Evolutionary conservation across 495 filamentous ascomycete genomes (phyloP).

Genomic region (Parachaetomium inaequale): DNA sequence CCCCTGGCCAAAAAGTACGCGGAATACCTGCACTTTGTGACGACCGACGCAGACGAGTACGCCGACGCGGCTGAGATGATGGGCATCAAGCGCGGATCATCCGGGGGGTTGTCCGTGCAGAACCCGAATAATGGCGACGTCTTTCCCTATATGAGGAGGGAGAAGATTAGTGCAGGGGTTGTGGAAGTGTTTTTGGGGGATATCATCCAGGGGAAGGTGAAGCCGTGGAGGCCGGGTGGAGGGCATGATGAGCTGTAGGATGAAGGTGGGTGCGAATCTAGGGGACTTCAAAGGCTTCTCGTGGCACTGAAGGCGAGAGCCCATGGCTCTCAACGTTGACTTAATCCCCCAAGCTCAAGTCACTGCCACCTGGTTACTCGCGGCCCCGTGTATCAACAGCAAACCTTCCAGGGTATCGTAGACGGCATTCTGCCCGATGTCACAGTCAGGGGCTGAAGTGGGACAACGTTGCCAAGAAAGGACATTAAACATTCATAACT

Average conservation of each 20-base stretch:
- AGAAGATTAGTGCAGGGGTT: constrained; percentile 30
- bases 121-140: constrained; percentile 43
- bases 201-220: constrained; percentile 41
- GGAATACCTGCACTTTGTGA: constrained; percentile 47
- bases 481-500: not conserved
- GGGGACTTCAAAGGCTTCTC: no score
- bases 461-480: no score
- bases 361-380: no score
- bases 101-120: constrained; percentile 38
- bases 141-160: constrained; percentile 35
- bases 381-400: no score
- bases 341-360: no score
- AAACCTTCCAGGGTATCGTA: no score
- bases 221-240: constrained; percentile 31
- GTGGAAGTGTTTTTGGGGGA: constrained; percentile 45
- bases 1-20: constrained; percentile 47
- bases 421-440: no score
- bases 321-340: not conserved
- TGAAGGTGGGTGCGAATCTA: no score
- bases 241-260: constrained; percentile 39
- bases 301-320: not conserved
- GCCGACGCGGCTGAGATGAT: constrained; percentile 41
- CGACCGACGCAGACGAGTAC: constrained; percentile 47
- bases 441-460: no score
- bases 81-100: constrained; percentile 27